Percentiles rank a stretch among this genome's conserved stretches.
Conservation (phyloP, 176 grass and related monocot genomes). For the Oryza glumipatula region DNA sequence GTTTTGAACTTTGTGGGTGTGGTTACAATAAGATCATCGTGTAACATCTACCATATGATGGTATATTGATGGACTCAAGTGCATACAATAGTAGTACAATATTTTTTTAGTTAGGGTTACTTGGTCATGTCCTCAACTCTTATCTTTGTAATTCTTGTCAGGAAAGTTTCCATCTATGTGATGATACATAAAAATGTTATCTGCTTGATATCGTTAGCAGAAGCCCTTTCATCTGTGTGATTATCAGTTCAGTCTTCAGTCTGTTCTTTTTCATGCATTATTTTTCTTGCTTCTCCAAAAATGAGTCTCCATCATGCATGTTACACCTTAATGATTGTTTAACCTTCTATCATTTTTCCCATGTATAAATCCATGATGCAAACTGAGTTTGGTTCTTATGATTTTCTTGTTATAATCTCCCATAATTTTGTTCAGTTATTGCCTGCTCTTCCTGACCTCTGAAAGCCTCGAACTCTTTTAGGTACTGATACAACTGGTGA, state of each 20-base stretch:
- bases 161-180: background rate
- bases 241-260: background rate
- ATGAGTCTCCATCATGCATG: background rate
- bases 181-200: conserved; percentile 1
- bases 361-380: conserved; percentile 20
- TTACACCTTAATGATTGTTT: background rate
- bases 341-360: background rate
- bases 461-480: conserved; percentile 44
- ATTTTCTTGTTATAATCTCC: conserved; percentile 30
- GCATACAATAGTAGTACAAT: background rate
- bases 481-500: conserved; percentile 88
- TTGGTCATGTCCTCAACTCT: conserved; percentile 30
- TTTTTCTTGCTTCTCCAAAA: background rate
- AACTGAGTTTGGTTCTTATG: conserved; percentile 26
- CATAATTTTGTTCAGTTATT: conserved; percentile 27
- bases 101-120: conserved; percentile 26
- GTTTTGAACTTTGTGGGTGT: conserved; percentile 13
- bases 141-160: conserved; percentile 7
- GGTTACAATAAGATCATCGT: conserved; percentile 1
- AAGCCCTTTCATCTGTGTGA: conserved; percentile 3
- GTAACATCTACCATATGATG: background rate
- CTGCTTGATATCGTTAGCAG: background rate
- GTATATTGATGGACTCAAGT: conserved; percentile 3
- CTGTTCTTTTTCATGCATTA: background rate
- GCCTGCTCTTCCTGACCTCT: conserved; percentile 16